phyloP scores from a whole-genome alignment of 2,329 filamentous ascomycete genomes.

The Paraphoma sp. region DNA sequence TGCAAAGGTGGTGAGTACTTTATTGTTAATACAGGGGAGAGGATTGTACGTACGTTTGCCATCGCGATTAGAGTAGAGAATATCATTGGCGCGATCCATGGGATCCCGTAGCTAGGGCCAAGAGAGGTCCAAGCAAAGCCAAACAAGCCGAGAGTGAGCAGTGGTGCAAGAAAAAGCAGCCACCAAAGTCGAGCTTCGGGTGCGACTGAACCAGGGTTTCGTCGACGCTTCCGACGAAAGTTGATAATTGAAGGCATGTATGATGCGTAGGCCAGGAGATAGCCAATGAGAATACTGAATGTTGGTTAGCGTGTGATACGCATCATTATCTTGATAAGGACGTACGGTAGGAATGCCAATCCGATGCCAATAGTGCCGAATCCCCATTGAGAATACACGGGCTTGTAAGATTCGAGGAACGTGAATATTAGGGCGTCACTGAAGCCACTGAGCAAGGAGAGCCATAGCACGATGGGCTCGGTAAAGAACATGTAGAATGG shows the following conservation, averaged over 20 bases:
- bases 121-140: slow-evolving; percentile 73
- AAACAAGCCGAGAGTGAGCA: slow-evolving; percentile 71
- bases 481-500: slow-evolving; percentile 77
- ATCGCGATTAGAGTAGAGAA: slow-evolving; percentile 72
- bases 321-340: neutral
- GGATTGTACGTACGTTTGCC: slow-evolving; percentile 59
- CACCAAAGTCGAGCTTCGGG: slow-evolving; percentile 72
- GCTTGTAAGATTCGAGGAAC: slow-evolving; percentile 72
- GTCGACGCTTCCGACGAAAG: slow-evolving; percentile 55
- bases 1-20: slow-evolving; percentile 1
- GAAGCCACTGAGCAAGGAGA: slow-evolving; percentile 76
- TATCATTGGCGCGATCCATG: slow-evolving; percentile 73
- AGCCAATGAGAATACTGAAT: slow-evolving; percentile 65
- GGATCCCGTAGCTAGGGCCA: slow-evolving; percentile 61
- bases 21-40: slow-evolving; percentile 30
- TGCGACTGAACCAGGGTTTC: slow-evolving; percentile 56
- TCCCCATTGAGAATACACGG: slow-evolving; percentile 71
- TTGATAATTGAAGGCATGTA: slow-evolving; percentile 66
- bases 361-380: slow-evolving; percentile 66
- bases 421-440: slow-evolving; percentile 79
- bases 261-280: slow-evolving; percentile 65
- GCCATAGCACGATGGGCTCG: slow-evolving; percentile 73
- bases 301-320: neutral
- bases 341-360: slow-evolving; percentile 64
- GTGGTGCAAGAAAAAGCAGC: slow-evolving; percentile 67